A percentile compares a stretch with the other conserved stretches of the same genome.
Conservation (phyloP, 768 basidiomycete species). For the Kwoniella bestiolae region DNA sequence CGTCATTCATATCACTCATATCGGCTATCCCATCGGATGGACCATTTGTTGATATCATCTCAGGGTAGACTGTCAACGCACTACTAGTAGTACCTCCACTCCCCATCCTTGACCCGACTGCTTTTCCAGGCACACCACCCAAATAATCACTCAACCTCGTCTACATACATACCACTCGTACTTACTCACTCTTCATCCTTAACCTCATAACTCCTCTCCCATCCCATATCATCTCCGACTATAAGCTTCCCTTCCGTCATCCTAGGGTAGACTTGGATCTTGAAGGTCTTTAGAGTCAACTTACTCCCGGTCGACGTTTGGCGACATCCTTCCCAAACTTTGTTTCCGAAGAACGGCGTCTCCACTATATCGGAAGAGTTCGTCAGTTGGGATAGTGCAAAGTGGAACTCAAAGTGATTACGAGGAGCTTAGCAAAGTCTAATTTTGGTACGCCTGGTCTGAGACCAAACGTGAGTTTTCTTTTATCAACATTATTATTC, state of each 20-base stretch:
- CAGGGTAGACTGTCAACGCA: conserved; percentile 7
- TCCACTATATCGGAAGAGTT: not conserved
- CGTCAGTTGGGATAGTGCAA: not conserved
- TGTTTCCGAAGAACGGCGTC: not conserved
- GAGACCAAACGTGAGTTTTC: conserved; percentile 12
- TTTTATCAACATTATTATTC: not conserved
- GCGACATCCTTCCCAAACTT: not conserved
- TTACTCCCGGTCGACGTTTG: not conserved
- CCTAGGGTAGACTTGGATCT: not conserved
- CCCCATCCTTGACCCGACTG: conserved; percentile 5
- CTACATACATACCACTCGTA: no score
- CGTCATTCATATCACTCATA: not conserved
- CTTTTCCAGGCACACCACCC: conserved; percentile 5
- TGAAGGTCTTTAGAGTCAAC: not conserved
- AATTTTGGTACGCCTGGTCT: conserved; percentile 9
- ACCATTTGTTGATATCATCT: conserved; percentile 2
- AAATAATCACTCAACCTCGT: not conserved
- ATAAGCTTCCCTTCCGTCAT: not conserved
- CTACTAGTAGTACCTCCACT: conserved; percentile 5
- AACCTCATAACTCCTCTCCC: not conserved
- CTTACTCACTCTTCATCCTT: not conserved
- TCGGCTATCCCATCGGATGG: not conserved
- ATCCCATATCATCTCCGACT: not conserved
- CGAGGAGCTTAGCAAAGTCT: not conserved
- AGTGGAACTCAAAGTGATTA: no score